These are phyloP conservation scores for Rhytidhysteron rufulum DNA, from an alignment of 2,329 filamentous ascomycete genomes.

Conservation along the genomic window DNA sequence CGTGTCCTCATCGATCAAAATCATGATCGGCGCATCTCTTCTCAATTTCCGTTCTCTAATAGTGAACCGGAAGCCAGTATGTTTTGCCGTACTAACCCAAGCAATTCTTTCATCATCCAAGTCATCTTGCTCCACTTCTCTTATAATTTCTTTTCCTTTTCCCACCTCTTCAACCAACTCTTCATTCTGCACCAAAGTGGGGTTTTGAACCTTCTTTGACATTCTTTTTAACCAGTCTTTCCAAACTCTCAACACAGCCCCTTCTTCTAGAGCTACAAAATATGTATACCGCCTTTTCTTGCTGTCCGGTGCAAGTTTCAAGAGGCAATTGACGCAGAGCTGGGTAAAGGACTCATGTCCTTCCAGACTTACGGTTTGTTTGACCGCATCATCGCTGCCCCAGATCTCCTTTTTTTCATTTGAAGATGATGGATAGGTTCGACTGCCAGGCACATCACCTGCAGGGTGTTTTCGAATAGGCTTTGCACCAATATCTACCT, in stretches of 20 bases:
- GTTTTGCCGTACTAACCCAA: constrained; percentile 63
- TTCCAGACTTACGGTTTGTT: constrained; percentile 62
- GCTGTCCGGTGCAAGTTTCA: too few relatives aligned
- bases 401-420: constrained; percentile 20
- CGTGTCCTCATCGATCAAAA: constrained; percentile 59
- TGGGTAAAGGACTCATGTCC: constrained; percentile 70
- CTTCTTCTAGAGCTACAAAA: constrained; percentile 63
- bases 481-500: constrained; percentile 41
- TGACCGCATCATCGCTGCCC: constrained; percentile 45
- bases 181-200: not conserved
- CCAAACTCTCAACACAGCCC: constrained; percentile 68
- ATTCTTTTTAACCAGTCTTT: constrained; percentile 63
- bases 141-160: constrained; percentile 17
- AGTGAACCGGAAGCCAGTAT: constrained; percentile 66
- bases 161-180: constrained; percentile 21
- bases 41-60: constrained; percentile 53
- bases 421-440: constrained; percentile 34
- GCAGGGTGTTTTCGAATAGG: constrained; percentile 41
- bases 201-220: constrained; percentile 17
- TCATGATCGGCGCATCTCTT: constrained; percentile 51
- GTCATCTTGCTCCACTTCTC: constrained; percentile 10
- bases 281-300: constrained; percentile 60
- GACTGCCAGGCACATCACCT: constrained; percentile 46
- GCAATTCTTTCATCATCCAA: constrained; percentile 48
- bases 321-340: constrained; percentile 57